Evolutionary conservation across 306 rosid genomes (phyloP).

Genomic region (Leucaena leucocephala): DNA sequence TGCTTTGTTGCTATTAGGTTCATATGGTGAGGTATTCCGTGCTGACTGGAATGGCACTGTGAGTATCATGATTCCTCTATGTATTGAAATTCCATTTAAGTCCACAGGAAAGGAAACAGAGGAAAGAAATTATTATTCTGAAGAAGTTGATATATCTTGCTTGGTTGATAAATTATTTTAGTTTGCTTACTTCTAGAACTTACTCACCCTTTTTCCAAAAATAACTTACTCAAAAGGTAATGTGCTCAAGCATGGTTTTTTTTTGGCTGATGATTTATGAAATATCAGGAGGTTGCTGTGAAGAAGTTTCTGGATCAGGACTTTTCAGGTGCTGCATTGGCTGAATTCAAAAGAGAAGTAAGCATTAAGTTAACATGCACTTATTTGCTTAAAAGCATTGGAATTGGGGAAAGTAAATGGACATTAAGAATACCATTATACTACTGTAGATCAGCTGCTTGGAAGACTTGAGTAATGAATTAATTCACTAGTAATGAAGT

Average conservation of each 20-base stretch:
- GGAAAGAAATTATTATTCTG: neutral
- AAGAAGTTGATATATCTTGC: slow-evolving; percentile 1
- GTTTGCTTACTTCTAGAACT: slow-evolving; percentile 15
- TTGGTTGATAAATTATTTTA: slow-evolving; percentile 3
- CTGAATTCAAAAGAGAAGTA: slow-evolving; percentile 99
- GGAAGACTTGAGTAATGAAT: neutral
- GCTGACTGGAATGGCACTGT: slow-evolving; percentile 99
- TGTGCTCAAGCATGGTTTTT: slow-evolving; percentile 30
- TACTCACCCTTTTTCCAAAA: neutral
- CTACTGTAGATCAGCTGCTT: neutral
- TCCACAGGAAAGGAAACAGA: neutral
- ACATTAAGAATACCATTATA: neutral
- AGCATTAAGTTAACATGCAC: slow-evolving; percentile 39
- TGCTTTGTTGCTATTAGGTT: slow-evolving; percentile 62
- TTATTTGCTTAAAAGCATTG: neutral
- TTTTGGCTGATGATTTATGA: slow-evolving; percentile 43
- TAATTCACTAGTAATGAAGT: neutral
- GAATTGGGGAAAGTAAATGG: neutral
- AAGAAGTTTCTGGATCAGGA: slow-evolving; percentile 99
- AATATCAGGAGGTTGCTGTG: slow-evolving; percentile 95
- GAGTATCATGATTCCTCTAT: slow-evolving; percentile 50
- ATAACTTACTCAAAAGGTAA: slow-evolving; percentile 11
- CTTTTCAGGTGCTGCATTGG: slow-evolving; percentile 97
- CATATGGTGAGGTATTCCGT: slow-evolving; percentile 96
- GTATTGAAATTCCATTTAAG: slow-evolving; percentile 1